Percentiles rank a stretch among this genome's conserved stretches.
These are phyloP conservation scores for Populus tremula DNA, from an alignment of 345 rosid genomes.

Conservation along the genomic window DNA sequence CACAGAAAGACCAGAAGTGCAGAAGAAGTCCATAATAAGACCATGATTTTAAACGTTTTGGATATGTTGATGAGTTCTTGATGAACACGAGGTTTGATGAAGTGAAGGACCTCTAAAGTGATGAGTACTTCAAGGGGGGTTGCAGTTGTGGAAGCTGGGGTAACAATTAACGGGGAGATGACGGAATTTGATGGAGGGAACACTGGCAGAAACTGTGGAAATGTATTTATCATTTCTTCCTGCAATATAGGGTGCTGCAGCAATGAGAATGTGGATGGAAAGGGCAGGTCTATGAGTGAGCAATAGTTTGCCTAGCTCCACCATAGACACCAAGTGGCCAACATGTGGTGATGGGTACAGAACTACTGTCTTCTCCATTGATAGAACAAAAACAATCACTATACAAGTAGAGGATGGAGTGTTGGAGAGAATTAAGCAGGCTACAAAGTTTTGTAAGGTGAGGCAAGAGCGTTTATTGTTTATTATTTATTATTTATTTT, in stretches of 20 bases:
- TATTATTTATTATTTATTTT: too few species aligned
- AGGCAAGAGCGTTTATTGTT: too few species aligned
- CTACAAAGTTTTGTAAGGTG: too few species aligned
- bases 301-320: conserved; percentile 59
- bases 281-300: conserved; percentile 47
- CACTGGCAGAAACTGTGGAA: conserved; percentile 9
- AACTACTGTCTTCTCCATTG: too few species aligned
- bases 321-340: conserved; percentile 66
- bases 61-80: conserved; percentile 11
- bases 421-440: too few species aligned
- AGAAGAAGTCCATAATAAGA: conserved; percentile 26
- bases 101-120: neutral
- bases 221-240: too few species aligned
- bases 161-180: conserved; percentile 13
- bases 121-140: conserved; percentile 3
- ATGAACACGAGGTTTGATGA: conserved; percentile 20
- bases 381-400: too few species aligned
- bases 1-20: conserved; percentile 8
- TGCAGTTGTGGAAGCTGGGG: neutral
- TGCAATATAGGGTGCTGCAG: too few species aligned
- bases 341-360: conserved; percentile 54
- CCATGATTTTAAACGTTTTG: conserved; percentile 1
- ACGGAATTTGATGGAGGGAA: conserved; percentile 15
- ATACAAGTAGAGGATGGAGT: too few species aligned
- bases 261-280: conserved; percentile 44